These are phyloP conservation scores for Colletotrichum lentis DNA, from an alignment of 2,329 filamentous ascomycete genomes.

Conservation along the genomic window DNA sequence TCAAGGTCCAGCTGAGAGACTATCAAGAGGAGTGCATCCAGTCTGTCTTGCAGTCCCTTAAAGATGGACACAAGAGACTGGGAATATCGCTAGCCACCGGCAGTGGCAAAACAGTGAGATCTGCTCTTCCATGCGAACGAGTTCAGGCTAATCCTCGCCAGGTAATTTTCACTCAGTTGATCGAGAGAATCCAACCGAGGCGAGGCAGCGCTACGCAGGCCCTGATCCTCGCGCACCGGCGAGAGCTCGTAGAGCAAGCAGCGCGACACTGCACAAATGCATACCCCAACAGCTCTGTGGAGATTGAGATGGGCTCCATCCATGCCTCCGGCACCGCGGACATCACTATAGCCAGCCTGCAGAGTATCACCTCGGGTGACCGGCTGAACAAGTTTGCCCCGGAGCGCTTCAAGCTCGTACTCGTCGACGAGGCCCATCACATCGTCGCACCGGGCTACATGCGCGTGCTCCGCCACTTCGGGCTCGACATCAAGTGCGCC, in stretches of 20 bases:
- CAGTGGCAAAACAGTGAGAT: slow-evolving; percentile 79
- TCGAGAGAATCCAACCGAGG: slow-evolving; percentile 73
- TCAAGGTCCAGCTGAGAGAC: slow-evolving; percentile 70
- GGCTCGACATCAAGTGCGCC: slow-evolving; percentile 57
- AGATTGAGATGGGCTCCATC: slow-evolving; percentile 88
- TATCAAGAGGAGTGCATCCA: slow-evolving; percentile 95
- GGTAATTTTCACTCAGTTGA: slow-evolving; percentile 96
- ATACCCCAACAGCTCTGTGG: slow-evolving; percentile 82
- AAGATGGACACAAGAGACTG: slow-evolving; percentile 77
- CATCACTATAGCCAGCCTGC: slow-evolving; percentile 91
- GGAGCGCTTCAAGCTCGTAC: slow-evolving; percentile 80
- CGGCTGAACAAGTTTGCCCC: slow-evolving; percentile 87
- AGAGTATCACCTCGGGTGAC: slow-evolving; percentile 79
- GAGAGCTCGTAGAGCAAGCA: slow-evolving; percentile 94
- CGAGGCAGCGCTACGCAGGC: slow-evolving; percentile 73
- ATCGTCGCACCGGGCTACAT: slow-evolving; percentile 88
- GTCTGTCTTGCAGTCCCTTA: slow-evolving; percentile 75
- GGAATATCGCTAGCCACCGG: slow-evolving; percentile 89
- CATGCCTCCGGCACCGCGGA: slow-evolving; percentile 83
- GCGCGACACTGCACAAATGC: slow-evolving; percentile 81
- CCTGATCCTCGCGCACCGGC: slow-evolving; percentile 88
- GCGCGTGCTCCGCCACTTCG: slow-evolving; percentile 79
- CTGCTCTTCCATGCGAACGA: slow-evolving; percentile 24
- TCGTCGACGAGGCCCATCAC: slow-evolving; percentile 97
- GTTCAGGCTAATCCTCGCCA: slow-evolving; percentile 46